Evolutionary conservation across 257 asterid species (phyloP).

Genomic region (Solanum piurae): DNA sequence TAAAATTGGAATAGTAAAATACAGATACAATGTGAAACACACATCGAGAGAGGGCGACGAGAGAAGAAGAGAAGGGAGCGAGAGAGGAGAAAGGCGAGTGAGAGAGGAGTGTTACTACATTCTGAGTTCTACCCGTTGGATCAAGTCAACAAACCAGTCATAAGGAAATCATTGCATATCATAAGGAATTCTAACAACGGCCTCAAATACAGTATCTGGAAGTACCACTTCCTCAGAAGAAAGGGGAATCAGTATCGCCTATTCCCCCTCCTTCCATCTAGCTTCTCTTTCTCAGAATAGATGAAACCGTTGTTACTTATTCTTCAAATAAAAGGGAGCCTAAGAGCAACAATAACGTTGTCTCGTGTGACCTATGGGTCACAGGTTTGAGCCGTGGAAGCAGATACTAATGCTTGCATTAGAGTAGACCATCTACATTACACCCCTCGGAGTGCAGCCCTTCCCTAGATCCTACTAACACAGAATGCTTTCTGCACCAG

Average conservation of each 20-base stretch:
- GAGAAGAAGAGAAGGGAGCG: not conserved
- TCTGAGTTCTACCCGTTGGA: not conserved
- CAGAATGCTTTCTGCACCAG: not conserved
- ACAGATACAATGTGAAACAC: not conserved
- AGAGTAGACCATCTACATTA: not conserved
- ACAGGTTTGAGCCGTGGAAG: not conserved
- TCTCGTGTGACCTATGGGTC: not conserved
- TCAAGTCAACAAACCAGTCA: not conserved
- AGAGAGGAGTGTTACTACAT: not conserved
- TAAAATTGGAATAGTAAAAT: not conserved
- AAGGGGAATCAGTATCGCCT: too few relatives aligned
- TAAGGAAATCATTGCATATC: too few relatives aligned
- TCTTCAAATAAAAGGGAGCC: too few relatives aligned
- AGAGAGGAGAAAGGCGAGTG: not conserved
- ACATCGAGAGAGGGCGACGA: not conserved
- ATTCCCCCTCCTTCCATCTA: too few relatives aligned
- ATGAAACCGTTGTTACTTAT: not conserved
- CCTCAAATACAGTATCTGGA: too few relatives aligned
- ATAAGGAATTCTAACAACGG: too few relatives aligned
- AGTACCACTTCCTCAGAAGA: too few relatives aligned
- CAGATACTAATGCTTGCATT: not conserved
- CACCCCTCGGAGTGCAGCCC: not conserved
- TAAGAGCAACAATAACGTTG: not conserved
- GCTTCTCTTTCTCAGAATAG: not conserved
- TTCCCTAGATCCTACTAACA: not conserved